These are phyloP conservation scores for Aspergillus cavernicola DNA, from an alignment of 495 filamentous ascomycete genomes.

Conservation along the genomic window DNA sequence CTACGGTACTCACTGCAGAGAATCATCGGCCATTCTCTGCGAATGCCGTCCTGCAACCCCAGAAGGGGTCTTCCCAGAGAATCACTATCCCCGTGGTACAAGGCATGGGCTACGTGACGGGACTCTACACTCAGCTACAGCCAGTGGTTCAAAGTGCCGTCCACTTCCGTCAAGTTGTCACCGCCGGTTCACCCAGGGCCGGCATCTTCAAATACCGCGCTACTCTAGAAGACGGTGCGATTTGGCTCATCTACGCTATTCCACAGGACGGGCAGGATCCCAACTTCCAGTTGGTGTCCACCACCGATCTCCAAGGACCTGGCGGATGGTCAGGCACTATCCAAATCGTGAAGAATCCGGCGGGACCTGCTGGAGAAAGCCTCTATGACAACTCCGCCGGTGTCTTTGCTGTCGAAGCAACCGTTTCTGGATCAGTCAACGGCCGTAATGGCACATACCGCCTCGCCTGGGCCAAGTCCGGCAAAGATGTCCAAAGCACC, in stretches of 20 bases:
- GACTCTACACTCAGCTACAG: conserved; percentile 62
- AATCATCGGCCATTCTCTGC: conserved; percentile 65
- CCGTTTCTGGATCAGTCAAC: conserved; percentile 58
- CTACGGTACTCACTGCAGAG: conserved; percentile 60
- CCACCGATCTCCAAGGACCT: conserved; percentile 46
- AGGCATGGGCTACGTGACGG: conserved; percentile 86
- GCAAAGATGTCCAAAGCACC: conserved; percentile 41
- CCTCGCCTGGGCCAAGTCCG: conserved; percentile 65
- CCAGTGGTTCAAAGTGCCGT: conserved; percentile 72
- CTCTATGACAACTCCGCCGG: conserved; percentile 74
- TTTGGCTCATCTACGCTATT: conserved; percentile 79
- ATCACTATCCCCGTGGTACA: conserved; percentile 83
- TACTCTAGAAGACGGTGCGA: conserved; percentile 63
- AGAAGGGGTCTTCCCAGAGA: conserved; percentile 45
- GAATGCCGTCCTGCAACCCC: conserved; percentile 61
- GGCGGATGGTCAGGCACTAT: conserved; percentile 63
- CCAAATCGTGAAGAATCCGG: conserved; percentile 74
- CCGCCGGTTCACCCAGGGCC: conserved; percentile 48
- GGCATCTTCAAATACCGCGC: conserved; percentile 78
- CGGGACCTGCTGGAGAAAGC: conserved; percentile 55
- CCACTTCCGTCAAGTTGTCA: conserved; percentile 65
- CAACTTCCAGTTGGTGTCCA: conserved; percentile 44
- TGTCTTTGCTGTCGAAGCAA: conserved; percentile 61
- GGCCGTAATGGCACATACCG: conserved; percentile 65
- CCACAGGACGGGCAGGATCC: conserved; percentile 47